A percentile compares a stretch with the other conserved stretches of the same genome.
Conservation (phyloP, 176 grass and related monocot species). For the Aegilops sharonensis region DNA sequence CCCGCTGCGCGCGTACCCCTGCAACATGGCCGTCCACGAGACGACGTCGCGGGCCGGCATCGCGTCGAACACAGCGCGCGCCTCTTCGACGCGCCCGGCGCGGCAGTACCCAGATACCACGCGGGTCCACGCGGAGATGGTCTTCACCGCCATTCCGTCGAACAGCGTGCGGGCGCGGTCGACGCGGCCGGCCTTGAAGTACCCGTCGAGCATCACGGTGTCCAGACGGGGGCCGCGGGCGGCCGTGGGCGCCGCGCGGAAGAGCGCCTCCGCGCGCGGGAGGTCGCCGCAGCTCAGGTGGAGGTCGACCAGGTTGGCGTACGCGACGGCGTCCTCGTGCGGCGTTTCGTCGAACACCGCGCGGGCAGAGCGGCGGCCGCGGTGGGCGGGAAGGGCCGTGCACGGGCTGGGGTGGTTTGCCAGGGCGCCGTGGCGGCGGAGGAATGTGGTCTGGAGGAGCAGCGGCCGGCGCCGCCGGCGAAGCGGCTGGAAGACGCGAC, state of each 20-base stretch:
- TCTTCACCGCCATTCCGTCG: constrained; percentile 17
- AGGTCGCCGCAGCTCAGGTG: background rate
- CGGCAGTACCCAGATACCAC: constrained; percentile 21
- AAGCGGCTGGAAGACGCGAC: background rate
- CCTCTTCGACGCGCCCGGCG: constrained; percentile 31
- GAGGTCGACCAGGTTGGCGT: constrained; percentile 3
- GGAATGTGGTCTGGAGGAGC: background rate
- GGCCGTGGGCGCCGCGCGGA: background rate
- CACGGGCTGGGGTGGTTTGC: background rate
- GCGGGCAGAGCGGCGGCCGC: background rate
- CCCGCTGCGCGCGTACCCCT: constrained; percentile 28
- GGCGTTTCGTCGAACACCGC: background rate
- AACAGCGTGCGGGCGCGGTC: constrained; percentile 30
- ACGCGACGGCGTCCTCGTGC: background rate
- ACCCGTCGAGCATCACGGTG: constrained; percentile 12
- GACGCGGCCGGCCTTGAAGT: constrained; percentile 15
- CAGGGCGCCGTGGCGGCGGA: background rate
- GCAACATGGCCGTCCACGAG: constrained; percentile 30
- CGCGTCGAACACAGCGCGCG: background rate
- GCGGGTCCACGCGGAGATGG: background rate
- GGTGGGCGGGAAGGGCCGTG: background rate
- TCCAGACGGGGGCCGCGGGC: background rate
- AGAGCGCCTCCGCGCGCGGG: constrained; percentile 18
- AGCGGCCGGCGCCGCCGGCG: background rate
- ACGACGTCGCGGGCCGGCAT: background rate